phyloP scores from a whole-genome alignment of 2,329 filamentous ascomycete species.

The Pseudogymnoascus sp. region DNA sequence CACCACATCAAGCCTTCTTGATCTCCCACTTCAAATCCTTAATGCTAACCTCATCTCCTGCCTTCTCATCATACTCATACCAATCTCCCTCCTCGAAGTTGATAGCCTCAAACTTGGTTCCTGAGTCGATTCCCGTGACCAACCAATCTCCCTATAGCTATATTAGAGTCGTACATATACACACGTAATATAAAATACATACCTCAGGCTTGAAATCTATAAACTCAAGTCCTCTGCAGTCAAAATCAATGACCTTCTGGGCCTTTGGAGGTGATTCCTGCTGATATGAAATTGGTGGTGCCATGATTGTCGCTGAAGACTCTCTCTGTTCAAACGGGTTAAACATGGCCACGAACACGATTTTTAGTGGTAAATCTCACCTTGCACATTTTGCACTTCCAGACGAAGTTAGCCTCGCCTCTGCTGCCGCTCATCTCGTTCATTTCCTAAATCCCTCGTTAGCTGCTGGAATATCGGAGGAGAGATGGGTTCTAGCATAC shows the following conservation, averaged over 20 bases:
- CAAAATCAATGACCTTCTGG: constrained; percentile 79
- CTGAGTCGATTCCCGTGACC: constrained; percentile 71
- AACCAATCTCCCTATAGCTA: constrained; percentile 75
- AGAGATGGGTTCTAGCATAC: constrained; percentile 38
- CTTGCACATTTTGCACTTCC: constrained; percentile 98
- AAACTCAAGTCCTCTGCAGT: constrained; percentile 91
- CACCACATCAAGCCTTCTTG: constrained; percentile 22
- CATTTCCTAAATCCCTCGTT: constrained; percentile 53
- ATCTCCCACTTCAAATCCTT: constrained; percentile 86
- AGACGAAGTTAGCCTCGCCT: constrained; percentile 98
- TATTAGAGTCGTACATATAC: neutral
- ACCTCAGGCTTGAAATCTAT: constrained; percentile 86
- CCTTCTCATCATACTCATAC: constrained; percentile 97
- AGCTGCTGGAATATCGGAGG: neutral
- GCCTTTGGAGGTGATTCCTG: constrained; percentile 64
- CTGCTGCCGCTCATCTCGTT: constrained; percentile 89
- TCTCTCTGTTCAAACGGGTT: constrained; percentile 51
- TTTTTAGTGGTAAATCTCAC: constrained; percentile 38
- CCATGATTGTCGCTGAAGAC: constrained; percentile 77
- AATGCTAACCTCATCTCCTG: constrained; percentile 84
- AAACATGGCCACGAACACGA: constrained; percentile 2
- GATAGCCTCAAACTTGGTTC: constrained; percentile 72
- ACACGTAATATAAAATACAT: constrained; percentile 26
- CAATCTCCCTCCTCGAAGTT: constrained; percentile 87
- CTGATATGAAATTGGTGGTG: constrained; percentile 64